A percentile compares a stretch with the other conserved stretches of the same genome.
Conservation (phyloP, 768 basidiomycete species). For the Serendipita indica region DNA sequence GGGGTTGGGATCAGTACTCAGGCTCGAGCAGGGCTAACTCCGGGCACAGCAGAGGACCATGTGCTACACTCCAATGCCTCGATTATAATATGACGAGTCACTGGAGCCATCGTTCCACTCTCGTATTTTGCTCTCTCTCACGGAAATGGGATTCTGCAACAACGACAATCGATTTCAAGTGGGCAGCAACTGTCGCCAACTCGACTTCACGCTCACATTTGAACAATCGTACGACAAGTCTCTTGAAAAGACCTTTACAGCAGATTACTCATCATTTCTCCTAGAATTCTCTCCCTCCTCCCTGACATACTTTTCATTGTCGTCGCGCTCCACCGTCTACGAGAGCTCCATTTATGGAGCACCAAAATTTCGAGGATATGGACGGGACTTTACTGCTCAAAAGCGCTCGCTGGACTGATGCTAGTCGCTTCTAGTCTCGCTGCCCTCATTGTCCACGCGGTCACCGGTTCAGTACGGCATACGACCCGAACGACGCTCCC, state of each 20-base stretch:
- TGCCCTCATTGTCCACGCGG: neutral
- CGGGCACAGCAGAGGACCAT: too few species aligned
- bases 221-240: neutral
- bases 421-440: neutral
- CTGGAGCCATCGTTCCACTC: too few species aligned
- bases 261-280: neutral
- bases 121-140: too few species aligned
- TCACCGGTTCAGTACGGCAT: neutral
- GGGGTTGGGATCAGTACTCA: too few species aligned
- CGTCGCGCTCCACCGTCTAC: neutral
- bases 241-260: neutral
- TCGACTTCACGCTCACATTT: neutral
- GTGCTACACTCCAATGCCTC: too few species aligned
- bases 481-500: neutral
- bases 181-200: neutral
- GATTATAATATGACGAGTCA: too few species aligned
- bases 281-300: neutral
- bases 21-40: too few species aligned
- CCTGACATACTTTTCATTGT: neutral
- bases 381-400: neutral
- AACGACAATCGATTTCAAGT: neutral
- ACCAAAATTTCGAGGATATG: neutral
- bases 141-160: neutral
- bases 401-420: neutral
- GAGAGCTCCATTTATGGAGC: neutral